Percentiles rank a stretch among this genome's conserved stretches.
Evolutionary conservation across 2,329 filamentous ascomycete species (phyloP).

Genomic region (Apiospora hydei): DNA sequence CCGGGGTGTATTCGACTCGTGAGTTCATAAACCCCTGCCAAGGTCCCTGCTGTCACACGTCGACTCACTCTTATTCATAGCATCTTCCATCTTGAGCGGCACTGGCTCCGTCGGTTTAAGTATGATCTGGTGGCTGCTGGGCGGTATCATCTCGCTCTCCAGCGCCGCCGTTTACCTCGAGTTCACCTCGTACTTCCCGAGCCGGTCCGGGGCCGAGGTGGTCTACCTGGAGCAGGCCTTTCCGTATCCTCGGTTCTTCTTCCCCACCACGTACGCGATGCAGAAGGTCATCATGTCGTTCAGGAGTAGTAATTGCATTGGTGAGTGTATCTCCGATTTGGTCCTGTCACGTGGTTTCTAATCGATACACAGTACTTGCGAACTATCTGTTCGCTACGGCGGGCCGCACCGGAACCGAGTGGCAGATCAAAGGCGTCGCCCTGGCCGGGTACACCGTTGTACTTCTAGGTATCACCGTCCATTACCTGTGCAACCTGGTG

Average conservation of each 20-base stretch:
- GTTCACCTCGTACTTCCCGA: slow-evolving; percentile 70
- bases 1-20: slow-evolving; percentile 71
- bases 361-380: slow-evolving; percentile 13
- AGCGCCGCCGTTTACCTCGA: slow-evolving; percentile 69
- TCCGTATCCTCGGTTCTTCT: slow-evolving; percentile 68
- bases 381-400: slow-evolving; percentile 24
- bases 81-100: slow-evolving; percentile 58
- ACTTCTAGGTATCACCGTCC: neutral
- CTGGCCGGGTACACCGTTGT: slow-evolving; percentile 25
- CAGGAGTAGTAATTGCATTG: slow-evolving; percentile 69
- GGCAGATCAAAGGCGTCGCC: slow-evolving; percentile 27
- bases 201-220: slow-evolving; percentile 69
- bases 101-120: slow-evolving; percentile 69
- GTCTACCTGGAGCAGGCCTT: slow-evolving; percentile 75
- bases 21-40: slow-evolving; percentile 38
- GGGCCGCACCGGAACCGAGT: slow-evolving; percentile 19
- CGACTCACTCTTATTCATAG: slow-evolving; percentile 18
- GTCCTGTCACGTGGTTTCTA: neutral
- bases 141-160: slow-evolving; percentile 63
- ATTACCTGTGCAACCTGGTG: neutral
- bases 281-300: slow-evolving; percentile 70
- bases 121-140: slow-evolving; percentile 71
- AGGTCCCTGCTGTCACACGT: neutral
- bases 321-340: slow-evolving; percentile 35
- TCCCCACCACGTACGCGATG: slow-evolving; percentile 70